Evolutionary conservation across 805 yeast genomes (phyloP), one percentile per base, ranked within the genome.

Genomic region (Candida sonorensis): DNA sequence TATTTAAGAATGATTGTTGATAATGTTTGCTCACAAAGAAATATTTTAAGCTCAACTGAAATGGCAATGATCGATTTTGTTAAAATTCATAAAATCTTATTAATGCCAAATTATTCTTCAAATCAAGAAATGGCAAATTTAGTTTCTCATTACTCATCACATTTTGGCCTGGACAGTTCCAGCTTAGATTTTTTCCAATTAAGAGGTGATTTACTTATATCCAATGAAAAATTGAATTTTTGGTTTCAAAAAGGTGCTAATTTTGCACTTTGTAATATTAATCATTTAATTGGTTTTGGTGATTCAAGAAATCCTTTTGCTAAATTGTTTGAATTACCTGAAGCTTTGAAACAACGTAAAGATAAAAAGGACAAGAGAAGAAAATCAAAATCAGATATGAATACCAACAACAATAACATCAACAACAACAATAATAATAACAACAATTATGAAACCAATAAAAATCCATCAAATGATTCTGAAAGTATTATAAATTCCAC

Each of bases 171-270:
- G 19, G 85, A 78, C 46, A 67, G 75, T 13, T 72, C 73, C 38
- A 77, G 80, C 16, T 64, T 67, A 30, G 76, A 77, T 46, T 79
- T 77, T 45, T 81, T 81, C 50, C 69, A 71, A 48, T 46, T 66
- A 34, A 48, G 69, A 39, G 57, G 55, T 23, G 62, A 62, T 43
- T 51, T 61, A 22, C 31, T 43, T 15, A 32, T 50, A 10, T 54
- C 61, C 5, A 46, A 61, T 17, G 77, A 74, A 27, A 70, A 72
- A 40, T 56, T 70, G 47, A 77, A 75, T 36, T 81, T 81, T 45
- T 83, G 86, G 82, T 79, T 77, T 48, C 80, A 81, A 46, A 80
- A 81, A 50, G 77, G 85, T 1, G 72, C 87, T 3, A 68, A 77
- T 23, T 81, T 83, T 62, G 90, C 92, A 3, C 64, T 81, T 29